A percentile compares a stretch with the other conserved stretches of the same genome.
These are phyloP conservation scores for Dothiorella sarmentorum DNA, from an alignment of 2,329 filamentous ascomycete genomes.

Conservation along the genomic window DNA sequence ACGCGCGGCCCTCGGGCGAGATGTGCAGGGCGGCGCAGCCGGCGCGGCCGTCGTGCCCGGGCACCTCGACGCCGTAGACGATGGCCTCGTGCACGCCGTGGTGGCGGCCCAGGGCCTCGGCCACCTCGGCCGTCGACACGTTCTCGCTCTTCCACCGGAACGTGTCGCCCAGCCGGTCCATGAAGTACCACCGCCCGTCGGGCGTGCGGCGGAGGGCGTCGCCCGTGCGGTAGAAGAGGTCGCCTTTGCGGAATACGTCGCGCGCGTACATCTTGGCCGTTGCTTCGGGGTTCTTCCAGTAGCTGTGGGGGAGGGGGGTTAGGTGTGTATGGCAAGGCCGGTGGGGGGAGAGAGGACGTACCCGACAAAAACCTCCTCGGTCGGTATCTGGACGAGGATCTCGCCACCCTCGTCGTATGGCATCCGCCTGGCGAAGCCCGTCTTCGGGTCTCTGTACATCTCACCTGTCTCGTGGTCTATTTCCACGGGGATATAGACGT, in stretches of 20 bases:
- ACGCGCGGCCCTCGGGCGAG: background rate
- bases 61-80: conserved; percentile 48
- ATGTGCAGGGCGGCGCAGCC: conserved; percentile 46
- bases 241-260: conserved; percentile 47
- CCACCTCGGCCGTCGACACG: conserved; percentile 48
- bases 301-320: conserved; percentile 64
- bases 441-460: conserved; percentile 16
- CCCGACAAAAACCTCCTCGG: conserved; percentile 48
- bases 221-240: conserved; percentile 48
- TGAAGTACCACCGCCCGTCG: conserved; percentile 49
- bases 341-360: conserved; percentile 27
- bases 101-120: conserved; percentile 45
- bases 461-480: conserved; percentile 60
- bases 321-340: conserved; percentile 68
- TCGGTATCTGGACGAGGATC: background rate
- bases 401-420: conserved; percentile 43
- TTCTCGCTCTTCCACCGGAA: conserved; percentile 52
- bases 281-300: conserved; percentile 65
- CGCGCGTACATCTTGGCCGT: conserved; percentile 55
- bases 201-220: conserved; percentile 45
- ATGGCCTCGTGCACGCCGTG: conserved; percentile 46
- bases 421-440: conserved; percentile 49
- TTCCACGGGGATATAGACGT: conserved; percentile 62
- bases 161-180: conserved; percentile 48
- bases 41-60: conserved; percentile 54